Evolutionary conservation across 441 rosid species (phyloP).

Genomic region (Pelargonium fulgidum): DNA sequence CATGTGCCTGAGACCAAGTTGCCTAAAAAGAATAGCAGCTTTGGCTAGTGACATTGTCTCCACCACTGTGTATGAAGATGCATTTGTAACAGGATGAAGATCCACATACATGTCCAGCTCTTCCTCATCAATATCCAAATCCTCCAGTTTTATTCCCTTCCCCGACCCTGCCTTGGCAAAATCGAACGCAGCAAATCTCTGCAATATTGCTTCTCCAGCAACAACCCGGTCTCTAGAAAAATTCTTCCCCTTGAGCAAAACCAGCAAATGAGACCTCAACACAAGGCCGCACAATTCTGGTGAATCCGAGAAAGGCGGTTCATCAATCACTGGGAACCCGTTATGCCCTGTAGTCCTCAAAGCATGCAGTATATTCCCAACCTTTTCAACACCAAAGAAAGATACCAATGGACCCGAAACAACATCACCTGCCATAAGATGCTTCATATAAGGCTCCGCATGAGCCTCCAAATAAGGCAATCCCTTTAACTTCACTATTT

Average conservation of each 20-base stretch:
- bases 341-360: constrained; percentile 48
- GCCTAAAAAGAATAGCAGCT: constrained; percentile 64
- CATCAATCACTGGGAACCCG: constrained; percentile 56
- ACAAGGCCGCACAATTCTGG: constrained; percentile 59
- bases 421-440: constrained; percentile 48
- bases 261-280: constrained; percentile 60
- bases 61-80: constrained; percentile 59
- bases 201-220: constrained; percentile 33
- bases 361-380: constrained; percentile 37
- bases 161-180: constrained; percentile 62
- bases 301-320: constrained; percentile 52
- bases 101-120: constrained; percentile 72
- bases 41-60: constrained; percentile 66
- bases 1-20: constrained; percentile 60
- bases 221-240: constrained; percentile 36
- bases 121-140: constrained; percentile 42
- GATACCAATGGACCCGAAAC: constrained; percentile 49
- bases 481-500: constrained; percentile 59
- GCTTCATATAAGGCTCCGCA: constrained; percentile 63
- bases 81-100: constrained; percentile 56
- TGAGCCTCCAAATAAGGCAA: constrained; percentile 66
- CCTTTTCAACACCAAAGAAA: constrained; percentile 49
- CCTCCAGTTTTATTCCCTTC: constrained; percentile 52
- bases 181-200: constrained; percentile 41
- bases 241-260: constrained; percentile 47